Evolutionary conservation across 371 early-diverging fungal genomes (phyloP).

Genomic region (Haplosporangium sp.): DNA sequence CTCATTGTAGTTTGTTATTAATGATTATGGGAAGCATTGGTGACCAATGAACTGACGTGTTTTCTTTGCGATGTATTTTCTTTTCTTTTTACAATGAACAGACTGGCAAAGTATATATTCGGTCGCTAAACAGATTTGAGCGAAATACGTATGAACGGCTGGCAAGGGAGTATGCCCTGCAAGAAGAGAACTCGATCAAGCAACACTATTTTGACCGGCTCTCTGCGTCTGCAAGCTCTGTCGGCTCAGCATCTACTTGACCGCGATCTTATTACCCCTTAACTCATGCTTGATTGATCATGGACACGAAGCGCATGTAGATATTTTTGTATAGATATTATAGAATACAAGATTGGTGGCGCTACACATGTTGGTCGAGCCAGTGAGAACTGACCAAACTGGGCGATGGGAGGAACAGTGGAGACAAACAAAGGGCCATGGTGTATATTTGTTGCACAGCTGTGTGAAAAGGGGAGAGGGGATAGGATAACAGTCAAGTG

Average conservation of each 20-base stretch:
- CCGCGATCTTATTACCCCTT: too few species aligned
- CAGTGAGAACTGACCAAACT: too few species aligned
- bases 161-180: conserved; percentile 24
- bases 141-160: conserved; percentile 46
- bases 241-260: conserved; percentile 9
- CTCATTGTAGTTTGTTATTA: neutral
- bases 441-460: too few species aligned
- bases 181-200: conserved; percentile 28
- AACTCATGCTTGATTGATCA: too few species aligned
- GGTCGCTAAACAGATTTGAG: conserved; percentile 41
- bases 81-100: neutral
- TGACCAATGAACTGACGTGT: neutral
- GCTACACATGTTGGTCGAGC: too few species aligned
- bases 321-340: too few species aligned
- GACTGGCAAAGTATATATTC: conserved; percentile 45
- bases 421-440: too few species aligned
- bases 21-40: neutral
- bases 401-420: too few species aligned
- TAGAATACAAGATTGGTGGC: too few species aligned
- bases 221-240: conserved; percentile 26
- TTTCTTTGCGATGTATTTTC: neutral
- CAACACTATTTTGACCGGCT: conserved; percentile 22
- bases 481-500: too few species aligned
- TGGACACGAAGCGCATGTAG: too few species aligned
- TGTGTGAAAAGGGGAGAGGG: too few species aligned